Evolutionary conservation across 306 rosid species (phyloP), one percentile per base, ranked within the genome.

Genomic region (Urtica urens): DNA sequence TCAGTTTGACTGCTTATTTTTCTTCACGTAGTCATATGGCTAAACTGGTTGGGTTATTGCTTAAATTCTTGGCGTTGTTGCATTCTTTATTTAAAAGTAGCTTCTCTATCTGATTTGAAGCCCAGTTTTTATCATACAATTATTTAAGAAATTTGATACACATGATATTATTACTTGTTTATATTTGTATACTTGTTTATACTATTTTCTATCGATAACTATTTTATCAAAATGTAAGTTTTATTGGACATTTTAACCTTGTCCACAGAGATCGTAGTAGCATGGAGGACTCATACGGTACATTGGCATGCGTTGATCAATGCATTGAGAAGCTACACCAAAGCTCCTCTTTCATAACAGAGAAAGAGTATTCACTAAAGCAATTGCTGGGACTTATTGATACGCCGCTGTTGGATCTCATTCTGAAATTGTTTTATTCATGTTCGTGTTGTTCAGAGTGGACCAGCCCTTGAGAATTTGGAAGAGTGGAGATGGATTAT

Each of bases 261-360:
- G 60, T 42, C 59, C 67, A 64, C 81, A 92, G 99, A 65, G 99
- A 92, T 8, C 99, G 93, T 34, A 88, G 85, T 67, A 72, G 77
- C 71, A 85, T 92, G 99, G 99, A 92, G 79, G 99, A 92, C 73
- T 86, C 96, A 51, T 94, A 92, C 72, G 99, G 99, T 60, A 84
- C 94, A 26, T 74, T 92, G 58, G 96, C 99, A 60, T 85, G 93
- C 70, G 99, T 92, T 71, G 99, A 95, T 42, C 99, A 92, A 65
- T 85, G 99, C 73, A 92, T 92, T 58, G 96, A 92, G 79, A 94
- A 86, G 73, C 76, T 85, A 58, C 96, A 96, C 18, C 96, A 85
- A 77, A 70, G 73, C 67, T 73, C 93, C 46, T 75, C 87, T 35
- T 82, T 94, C 24, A 61, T 52, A 45, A 81, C 73, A 35, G 99